Percentiles rank a stretch among this genome's conserved stretches.
Evolutionary conservation across 2,329 filamentous ascomycete genomes (phyloP).

Genomic region (Anthostomella pinea): DNA sequence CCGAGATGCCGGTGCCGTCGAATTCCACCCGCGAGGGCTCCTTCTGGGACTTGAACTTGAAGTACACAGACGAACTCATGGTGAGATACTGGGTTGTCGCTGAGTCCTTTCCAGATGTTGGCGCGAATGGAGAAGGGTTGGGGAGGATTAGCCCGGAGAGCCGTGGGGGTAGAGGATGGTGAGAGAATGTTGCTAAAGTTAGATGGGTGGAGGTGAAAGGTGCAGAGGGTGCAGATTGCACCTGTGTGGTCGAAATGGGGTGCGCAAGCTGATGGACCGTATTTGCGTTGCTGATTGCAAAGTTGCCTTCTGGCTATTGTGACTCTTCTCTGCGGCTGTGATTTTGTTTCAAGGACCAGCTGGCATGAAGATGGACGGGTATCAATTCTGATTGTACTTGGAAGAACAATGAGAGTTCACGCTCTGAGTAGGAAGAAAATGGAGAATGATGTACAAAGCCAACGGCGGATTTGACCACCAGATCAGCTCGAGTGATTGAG

Average conservation of each 20-base stretch:
- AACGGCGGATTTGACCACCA: constrained; percentile 28
- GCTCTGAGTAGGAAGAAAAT: constrained; percentile 27
- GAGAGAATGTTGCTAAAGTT: constrained; percentile 9
- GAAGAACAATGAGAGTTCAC: constrained; percentile 30
- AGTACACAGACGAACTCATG: constrained; percentile 98
- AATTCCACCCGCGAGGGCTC: constrained; percentile 93
- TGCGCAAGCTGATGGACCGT: constrained; percentile 19
- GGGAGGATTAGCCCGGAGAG: too few species aligned
- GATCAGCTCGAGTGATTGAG: constrained; percentile 26
- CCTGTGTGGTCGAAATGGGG: constrained; percentile 17
- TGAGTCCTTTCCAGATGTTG: too few species aligned
- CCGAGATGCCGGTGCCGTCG: constrained; percentile 95
- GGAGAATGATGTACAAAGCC: constrained; percentile 35
- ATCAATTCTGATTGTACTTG: constrained; percentile 38
- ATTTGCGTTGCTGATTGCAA: constrained; percentile 18
- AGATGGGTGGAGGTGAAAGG: constrained; percentile 4
- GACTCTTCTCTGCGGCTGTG: constrained; percentile 15
- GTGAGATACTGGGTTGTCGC: constrained; percentile 34
- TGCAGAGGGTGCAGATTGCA: constrained; percentile 14
- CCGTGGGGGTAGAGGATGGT: constrained; percentile 8
- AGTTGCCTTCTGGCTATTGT: constrained; percentile 21
- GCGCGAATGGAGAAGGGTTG: too few species aligned
- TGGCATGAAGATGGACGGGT: constrained; percentile 33
- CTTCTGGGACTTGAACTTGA: constrained; percentile 99
- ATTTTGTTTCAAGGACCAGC: constrained; percentile 29